Evolutionary conservation across 495 filamentous ascomycete species (phyloP), one percentile per base, ranked within the genome.

Genomic region (Jackrogersella multiformis): DNA sequence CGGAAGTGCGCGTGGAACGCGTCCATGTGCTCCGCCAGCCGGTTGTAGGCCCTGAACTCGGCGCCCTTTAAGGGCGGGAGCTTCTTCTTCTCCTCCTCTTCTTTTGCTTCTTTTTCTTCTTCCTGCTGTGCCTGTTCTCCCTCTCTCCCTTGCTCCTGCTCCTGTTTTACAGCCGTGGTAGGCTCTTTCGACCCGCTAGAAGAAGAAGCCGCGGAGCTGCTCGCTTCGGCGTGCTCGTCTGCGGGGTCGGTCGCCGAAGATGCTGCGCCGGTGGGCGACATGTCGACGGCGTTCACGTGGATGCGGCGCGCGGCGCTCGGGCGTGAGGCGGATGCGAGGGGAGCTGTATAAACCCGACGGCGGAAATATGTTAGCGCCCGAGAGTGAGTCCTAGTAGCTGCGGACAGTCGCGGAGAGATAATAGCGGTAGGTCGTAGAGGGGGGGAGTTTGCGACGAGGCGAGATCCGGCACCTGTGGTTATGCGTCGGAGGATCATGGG

Each of bases 1-100:
- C 91, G 89, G 81, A 95, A 95, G 78, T 90, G 84, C 62, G 89
- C 87, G 79, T 96, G 92, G 88, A 89, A 91, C 30, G 84, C 80
- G 24, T 94, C 87, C 92, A 97, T 97, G 51, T 86, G 81, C 67
- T 90, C 90, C 1, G 92, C 87, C 65, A 94, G 76, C 12, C 84
- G 82, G 77, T 94, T 94, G 74, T 91, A 95, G 26, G 75, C 70
- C 18, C 79, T 72, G 62, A 90, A 91, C n/a, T 70, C 67, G 46
- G 61, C 61, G 12, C 61, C 56, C 26, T 65, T 66, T 10, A 70
- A 56, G 0, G 61, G 67, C 4, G 61, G 36, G 0, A 66, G 52
- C 30, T 66, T 66, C 28, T 61, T 36, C 38, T 61, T 55, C 26
- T 69, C 45, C 24, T 46, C n/a, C n/a, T n/a, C n/a, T n/a, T n/a